Evolutionary conservation across 345 rosid species (phyloP), one percentile per base, ranked within the genome.

Genomic region (Rhodomyrtus tomentosa): DNA sequence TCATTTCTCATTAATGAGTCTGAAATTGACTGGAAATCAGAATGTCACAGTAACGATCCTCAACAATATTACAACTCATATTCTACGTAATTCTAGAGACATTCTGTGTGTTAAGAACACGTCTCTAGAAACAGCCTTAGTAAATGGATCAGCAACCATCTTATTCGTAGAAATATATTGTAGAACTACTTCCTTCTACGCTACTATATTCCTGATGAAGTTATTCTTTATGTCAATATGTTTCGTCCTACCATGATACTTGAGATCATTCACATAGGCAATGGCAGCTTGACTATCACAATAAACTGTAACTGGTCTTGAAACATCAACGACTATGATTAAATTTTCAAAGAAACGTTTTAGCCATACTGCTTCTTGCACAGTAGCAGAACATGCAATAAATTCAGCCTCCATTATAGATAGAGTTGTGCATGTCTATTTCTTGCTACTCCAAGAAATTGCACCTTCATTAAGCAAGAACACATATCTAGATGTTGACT

Each of bases 101-200:
- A 45, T 45, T 11, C 10, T 1, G 2, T 45, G 49, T 11, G 8
- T 45, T 11, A 45, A 45, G 49, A 45, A 45, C 49, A 45, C 10
- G 2, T 45, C 10, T 45, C 10, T 45, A 45, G 11, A 2, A 45
- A 45, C 49, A 45, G 10, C 29, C 27, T 55, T 55, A 4, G 12
- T 25, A 15, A 55, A 55, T 25, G 7, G 32, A 2, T 5, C 3
- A 2, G 0, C 7, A 0, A 25, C 16, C 29, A 25, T 55, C n/a
- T 13, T 25, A 0, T 55, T 55, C 0, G 1, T 55, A 25, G n/a
- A 55, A 11, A 25, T 55, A 55, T 55, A 55, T 11, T 55, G 3
- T 55, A 55, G 13, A 32, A 25, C 27, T 0, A 25, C 27, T 55
- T 25, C 7, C 2, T 25, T 55, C 13, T 55, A 3, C 32, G 27